Evolutionary conservation across 805 yeast species (phyloP).

Genomic region (Candida coquimbonensis): DNA sequence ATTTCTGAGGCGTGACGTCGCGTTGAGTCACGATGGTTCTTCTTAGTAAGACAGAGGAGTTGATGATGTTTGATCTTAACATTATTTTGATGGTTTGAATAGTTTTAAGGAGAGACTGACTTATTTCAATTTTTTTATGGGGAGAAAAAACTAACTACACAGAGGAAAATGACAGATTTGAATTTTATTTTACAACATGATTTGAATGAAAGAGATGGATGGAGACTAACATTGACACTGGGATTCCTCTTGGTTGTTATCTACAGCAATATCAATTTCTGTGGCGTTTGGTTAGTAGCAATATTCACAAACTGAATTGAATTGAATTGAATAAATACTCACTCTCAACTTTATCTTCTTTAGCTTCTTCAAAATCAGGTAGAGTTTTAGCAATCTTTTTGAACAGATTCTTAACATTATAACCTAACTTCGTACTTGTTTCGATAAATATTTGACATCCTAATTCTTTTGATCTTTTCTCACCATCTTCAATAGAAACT

Average conservation of each 20-base stretch:
- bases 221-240: conserved; percentile 19
- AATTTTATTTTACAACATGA: not conserved
- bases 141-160: not conserved
- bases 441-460: conserved; percentile 82
- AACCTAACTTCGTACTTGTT: conserved; percentile 91
- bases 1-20: conserved; percentile 13
- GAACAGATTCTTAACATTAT: conserved; percentile 84
- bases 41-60: not conserved
- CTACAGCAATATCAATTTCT: conserved; percentile 22
- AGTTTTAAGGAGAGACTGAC: no score
- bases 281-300: conserved; percentile 6
- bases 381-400: conserved; percentile 85
- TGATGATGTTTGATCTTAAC: no score
- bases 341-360: conserved; percentile 19
- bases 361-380: conserved; percentile 63
- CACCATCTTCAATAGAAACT: conserved; percentile 80
- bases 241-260: conserved; percentile 16
- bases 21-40: conserved; percentile 15
- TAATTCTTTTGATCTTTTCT: conserved; percentile 59
- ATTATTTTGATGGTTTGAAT: no score
- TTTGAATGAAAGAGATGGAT: not conserved
- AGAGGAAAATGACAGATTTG: not conserved
- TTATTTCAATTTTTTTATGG: no score
- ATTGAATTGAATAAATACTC: not conserved
- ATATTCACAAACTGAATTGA: not conserved